Percentiles rank a stretch among this genome's conserved stretches.
Evolutionary conservation across 2,329 filamentous ascomycete genomes (phyloP).

Genomic region (Arthroderma uncinatum): DNA sequence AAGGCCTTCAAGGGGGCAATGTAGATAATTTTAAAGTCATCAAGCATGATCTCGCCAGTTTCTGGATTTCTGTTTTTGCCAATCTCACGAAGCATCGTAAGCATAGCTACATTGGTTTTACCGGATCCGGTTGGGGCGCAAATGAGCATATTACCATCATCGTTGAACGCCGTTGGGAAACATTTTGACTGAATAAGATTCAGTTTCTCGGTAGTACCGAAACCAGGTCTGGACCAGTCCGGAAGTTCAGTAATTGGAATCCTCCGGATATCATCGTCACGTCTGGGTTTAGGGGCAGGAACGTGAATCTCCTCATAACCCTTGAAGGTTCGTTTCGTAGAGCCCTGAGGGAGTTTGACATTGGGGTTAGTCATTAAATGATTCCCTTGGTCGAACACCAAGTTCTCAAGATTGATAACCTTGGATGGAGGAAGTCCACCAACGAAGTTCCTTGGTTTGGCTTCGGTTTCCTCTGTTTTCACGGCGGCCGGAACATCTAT

Average conservation of each 20-base stretch:
- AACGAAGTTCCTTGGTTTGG: constrained; percentile 54
- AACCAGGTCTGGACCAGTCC: constrained; percentile 80
- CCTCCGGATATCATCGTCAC: constrained; percentile 63
- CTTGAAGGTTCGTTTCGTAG: constrained; percentile 90
- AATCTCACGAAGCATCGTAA: constrained; percentile 89
- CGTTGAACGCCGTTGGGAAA: constrained; percentile 78
- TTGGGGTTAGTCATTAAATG: constrained; percentile 99
- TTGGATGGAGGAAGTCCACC: constrained; percentile 78
- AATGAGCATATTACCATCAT: constrained; percentile 95
- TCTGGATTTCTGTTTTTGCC: constrained; percentile 83
- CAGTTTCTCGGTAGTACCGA: constrained; percentile 72
- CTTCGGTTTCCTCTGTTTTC: constrained; percentile 40
- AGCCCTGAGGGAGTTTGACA: constrained; percentile 84
- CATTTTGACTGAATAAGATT: constrained; percentile 96
- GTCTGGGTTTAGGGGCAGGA: constrained; percentile 78
- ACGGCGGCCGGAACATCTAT: constrained; percentile 61
- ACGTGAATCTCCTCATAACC: constrained; percentile 98
- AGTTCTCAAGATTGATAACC: constrained; percentile 85
- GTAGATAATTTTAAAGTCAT: constrained; percentile 97
- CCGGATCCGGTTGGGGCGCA: constrained; percentile 95
- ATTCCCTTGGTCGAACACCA: constrained; percentile 95
- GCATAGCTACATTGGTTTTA: constrained; percentile 98
- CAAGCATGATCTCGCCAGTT: constrained; percentile 88
- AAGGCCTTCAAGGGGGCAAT: constrained; percentile 92
- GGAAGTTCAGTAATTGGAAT: constrained; percentile 81